These are phyloP conservation scores for Quercus rubra DNA, from an alignment of 306 rosid genomes.

Conservation along the genomic window DNA sequence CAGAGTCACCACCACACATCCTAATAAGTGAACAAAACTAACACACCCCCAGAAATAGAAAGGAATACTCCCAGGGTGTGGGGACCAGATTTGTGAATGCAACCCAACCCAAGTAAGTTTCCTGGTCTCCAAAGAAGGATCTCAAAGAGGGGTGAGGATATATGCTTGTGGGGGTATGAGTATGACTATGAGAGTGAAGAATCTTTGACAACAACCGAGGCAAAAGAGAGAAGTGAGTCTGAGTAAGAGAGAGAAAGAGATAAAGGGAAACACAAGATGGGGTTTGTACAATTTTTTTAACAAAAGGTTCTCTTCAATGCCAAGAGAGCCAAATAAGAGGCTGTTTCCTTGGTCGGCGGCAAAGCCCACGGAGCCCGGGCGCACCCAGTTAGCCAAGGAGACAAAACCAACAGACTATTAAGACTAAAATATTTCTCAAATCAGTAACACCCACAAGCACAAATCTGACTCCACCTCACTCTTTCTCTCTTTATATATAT, in stretches of 20 bases:
- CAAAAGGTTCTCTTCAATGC: no score
- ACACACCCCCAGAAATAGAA: neutral
- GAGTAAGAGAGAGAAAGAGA: no score
- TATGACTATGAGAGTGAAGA: no score
- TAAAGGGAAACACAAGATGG: no score
- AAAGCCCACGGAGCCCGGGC: conserved; percentile 90
- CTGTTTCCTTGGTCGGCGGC: no score
- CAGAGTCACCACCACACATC: conserved; percentile 28
- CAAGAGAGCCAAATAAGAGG: no score
- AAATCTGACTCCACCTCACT: conserved; percentile 92
- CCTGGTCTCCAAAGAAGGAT: conserved; percentile 46
- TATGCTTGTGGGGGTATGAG: conserved; percentile 9
- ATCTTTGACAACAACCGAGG: no score
- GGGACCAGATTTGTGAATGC: conserved; percentile 20
- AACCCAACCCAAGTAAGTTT: conserved; percentile 35
- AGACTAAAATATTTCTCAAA: conserved; percentile 65
- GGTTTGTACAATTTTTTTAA: no score
- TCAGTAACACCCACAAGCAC: conserved; percentile 59
- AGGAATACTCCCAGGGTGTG: no score
- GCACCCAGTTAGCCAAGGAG: conserved; percentile 70
- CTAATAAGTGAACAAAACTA: conserved; percentile 19
- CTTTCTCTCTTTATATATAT: conserved; percentile 34
- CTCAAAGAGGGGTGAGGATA: conserved; percentile 37
- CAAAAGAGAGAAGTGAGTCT: no score
- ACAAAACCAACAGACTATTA: conserved; percentile 76